These are phyloP conservation scores for Jamesozyma piceae DNA, from an alignment of 805 yeast species.

Conservation along the genomic window DNA sequence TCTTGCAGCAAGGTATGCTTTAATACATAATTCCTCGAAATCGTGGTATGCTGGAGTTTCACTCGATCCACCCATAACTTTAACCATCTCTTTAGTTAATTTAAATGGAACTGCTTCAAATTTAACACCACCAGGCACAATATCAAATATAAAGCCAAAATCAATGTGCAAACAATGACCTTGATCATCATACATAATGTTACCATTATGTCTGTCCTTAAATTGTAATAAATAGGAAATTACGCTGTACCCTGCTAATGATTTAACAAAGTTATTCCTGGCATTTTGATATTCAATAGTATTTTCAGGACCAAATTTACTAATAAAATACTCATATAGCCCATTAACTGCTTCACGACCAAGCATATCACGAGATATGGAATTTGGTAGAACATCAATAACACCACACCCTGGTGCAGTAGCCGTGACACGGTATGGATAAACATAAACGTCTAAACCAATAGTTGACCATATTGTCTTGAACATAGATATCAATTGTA, in stretches of 20 bases:
- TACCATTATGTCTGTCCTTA: constrained; percentile 97
- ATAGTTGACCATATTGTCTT: constrained; percentile 80
- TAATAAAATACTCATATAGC: constrained; percentile 78
- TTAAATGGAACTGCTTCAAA: constrained; percentile 98
- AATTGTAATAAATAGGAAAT: constrained; percentile 85
- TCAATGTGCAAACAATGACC: constrained; percentile 95
- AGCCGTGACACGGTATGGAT: constrained; percentile 92
- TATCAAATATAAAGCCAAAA: constrained; percentile 97
- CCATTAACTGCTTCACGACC: constrained; percentile 99
- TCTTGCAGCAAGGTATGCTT: constrained; percentile 81
- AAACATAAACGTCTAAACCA: constrained; percentile 85
- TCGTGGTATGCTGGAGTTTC: constrained; percentile 80
- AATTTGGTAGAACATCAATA: constrained; percentile 92
- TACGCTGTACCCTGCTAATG: constrained; percentile 89
- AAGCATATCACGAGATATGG: constrained; percentile 93
- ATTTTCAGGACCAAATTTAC: constrained; percentile 91
- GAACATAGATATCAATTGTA: constrained; percentile 86
- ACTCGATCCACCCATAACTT: constrained; percentile 86
- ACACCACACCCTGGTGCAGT: constrained; percentile 99
- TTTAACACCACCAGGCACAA: constrained; percentile 97
- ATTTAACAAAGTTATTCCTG: constrained; percentile 82
- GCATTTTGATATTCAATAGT: constrained; percentile 86
- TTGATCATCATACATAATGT: constrained; percentile 88
- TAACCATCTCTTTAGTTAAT: constrained; percentile 90
- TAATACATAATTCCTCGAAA: constrained; percentile 92